Conservation (phyloP, 1,284 basidiomycete genomes). For the Pyrrhoderma lamaoense region DNA sequence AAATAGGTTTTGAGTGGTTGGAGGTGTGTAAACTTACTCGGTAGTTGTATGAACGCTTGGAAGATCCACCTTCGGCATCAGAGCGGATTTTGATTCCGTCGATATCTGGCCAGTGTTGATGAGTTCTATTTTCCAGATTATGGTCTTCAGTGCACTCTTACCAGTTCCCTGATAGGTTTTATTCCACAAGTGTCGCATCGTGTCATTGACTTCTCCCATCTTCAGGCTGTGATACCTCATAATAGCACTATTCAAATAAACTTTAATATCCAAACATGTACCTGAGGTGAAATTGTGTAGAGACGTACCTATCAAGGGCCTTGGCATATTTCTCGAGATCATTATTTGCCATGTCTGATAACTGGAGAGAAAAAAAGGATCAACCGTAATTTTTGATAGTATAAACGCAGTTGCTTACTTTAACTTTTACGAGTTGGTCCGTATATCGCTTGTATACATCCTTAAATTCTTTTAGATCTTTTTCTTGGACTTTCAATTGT, state of each 20-base stretch:
- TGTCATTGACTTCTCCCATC: constrained; percentile 99
- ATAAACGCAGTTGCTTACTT: constrained; percentile 42
- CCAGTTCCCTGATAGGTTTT: constrained; percentile 99
- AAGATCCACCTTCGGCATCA: constrained; percentile 81
- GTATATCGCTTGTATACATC: constrained; percentile 82
- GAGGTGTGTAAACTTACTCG: constrained; percentile 48
- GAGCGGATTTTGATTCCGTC: constrained; percentile 96
- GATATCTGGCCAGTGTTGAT: constrained; percentile 59
- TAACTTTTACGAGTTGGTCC: constrained; percentile 90
- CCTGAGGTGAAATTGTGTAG: background rate
- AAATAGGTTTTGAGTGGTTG: constrained; percentile 17
- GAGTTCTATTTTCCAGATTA: background rate
- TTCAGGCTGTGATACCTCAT: constrained; percentile 98
- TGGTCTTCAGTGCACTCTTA: constrained; percentile 33
- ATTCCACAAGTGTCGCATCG: constrained; percentile 93
- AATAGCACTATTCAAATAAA: constrained; percentile 85
- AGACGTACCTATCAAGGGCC: constrained; percentile 88
- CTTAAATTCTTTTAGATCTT: constrained; percentile 82
- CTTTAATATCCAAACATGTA: background rate
- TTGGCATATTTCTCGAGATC: constrained; percentile 97
- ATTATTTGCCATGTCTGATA: constrained; percentile 90
- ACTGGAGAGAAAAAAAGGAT: constrained; percentile 37
- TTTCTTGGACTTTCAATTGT: constrained; percentile 61
- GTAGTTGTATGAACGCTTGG: constrained; percentile 97
- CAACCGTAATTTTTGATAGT: constrained; percentile 1